Evolutionary conservation across 2,329 filamentous ascomycete species (phyloP), one percentile per base, ranked within the genome.

Genomic region (Venturia asperata): DNA sequence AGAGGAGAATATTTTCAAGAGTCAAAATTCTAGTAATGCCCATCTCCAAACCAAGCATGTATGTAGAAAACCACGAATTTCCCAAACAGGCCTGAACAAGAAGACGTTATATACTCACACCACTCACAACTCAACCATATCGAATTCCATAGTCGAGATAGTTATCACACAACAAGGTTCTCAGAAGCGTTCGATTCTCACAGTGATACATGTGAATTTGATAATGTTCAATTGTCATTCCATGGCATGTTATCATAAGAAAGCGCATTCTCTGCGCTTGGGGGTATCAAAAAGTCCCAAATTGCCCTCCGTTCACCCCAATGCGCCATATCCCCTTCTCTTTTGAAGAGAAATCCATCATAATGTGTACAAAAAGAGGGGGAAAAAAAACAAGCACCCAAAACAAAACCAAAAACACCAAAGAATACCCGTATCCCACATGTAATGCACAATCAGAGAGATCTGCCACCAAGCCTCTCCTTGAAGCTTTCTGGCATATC

Each of bases 241-340:
- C 21, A 21, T 47, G 45, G 5, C n/a, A 34, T 55, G 24, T 10
- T 34, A 30, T 19, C 24, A 55, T 30, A 55, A n/a, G 17, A 56
- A 58, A n/a, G 52, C 52, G 52, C 52, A 58, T 58, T 58, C 27
- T 27, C 15, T 58, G 52, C 52, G 52, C 52, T 58, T 58, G 52
- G 27, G 52, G 27, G 30, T 58, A 34, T 34, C 30, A 58, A 37
- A 34, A 37, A 39, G 52, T 47, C 21, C 45, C 6, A 47, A 47
- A 47, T 3, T 17, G 10, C 45, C 45, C 17, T 17, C 45, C 21
- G 17, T 47, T 3, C 13, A n/a, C 9, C 45, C 45, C 15, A n/a
- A 10, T 47, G 45, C 45, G 45, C 45, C 45, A 47, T 47, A n/a
- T 41, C 39, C 39, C 11, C 39, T 4, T 41, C 39, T 41, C 39